Evolutionary conservation across 108 stramenopile genomes (phyloP).

Genomic region (Cyclotella cryptica): DNA sequence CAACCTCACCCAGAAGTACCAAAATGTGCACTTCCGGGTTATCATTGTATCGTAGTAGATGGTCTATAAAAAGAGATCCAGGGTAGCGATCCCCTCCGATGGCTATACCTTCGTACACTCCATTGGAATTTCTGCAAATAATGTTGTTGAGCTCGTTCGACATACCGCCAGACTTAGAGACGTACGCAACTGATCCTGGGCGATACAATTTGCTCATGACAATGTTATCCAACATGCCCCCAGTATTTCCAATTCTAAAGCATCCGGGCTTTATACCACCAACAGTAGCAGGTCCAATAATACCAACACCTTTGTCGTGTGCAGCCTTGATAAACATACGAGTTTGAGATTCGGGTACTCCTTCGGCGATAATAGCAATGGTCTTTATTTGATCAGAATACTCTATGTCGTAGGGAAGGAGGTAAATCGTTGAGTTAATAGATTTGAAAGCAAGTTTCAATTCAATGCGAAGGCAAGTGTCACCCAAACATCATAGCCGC

Average conservation of each 20-base stretch:
- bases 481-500: no score
- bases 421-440: no score
- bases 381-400: constrained; percentile 82
- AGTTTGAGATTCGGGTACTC: constrained; percentile 92
- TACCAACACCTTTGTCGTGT: constrained; percentile 75
- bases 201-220: constrained; percentile 89
- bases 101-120: constrained; percentile 92
- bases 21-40: constrained; percentile 86
- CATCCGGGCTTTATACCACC: constrained; percentile 95
- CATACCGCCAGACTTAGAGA: constrained; percentile 92
- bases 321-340: constrained; percentile 78
- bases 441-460: no score
- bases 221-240: constrained; percentile 96
- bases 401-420: neutral
- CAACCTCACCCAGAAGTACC: constrained; percentile 90
- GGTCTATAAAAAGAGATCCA: constrained; percentile 88
- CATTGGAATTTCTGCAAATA: constrained; percentile 84
- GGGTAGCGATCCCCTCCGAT: constrained; percentile 94
- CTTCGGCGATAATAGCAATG: constrained; percentile 93
- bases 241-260: constrained; percentile 94
- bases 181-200: constrained; percentile 88
- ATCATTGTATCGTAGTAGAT: constrained; percentile 91
- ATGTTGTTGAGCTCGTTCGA: constrained; percentile 94
- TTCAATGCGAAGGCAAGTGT: no score
- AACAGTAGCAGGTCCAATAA: constrained; percentile 94